Base-by-base conservation (phyloP, 225 moss, liverwort and hornwort genomes). In the Pseudisothecium myosuroides region DNA sequence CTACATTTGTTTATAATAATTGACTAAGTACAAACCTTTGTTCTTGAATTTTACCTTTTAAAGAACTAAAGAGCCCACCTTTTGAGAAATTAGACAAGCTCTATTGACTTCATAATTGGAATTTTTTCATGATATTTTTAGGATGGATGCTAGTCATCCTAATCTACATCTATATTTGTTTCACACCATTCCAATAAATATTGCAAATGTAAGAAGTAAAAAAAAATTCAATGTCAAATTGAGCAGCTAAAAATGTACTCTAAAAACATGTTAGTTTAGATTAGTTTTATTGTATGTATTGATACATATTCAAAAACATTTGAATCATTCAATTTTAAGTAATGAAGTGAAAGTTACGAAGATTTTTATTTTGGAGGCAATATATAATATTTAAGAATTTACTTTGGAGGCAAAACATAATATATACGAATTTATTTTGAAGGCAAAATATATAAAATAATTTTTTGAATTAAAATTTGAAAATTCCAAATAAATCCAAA, bases 21-120 rank as follows among this genome's bases (percentile, higher is more conserved):
- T 49, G 28, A 73, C 10, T 45, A 8, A 7, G 3, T 76, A 76
- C 13, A 50, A 76, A 22, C 22, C 1, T 22, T 76, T 22, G 4
- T 9, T 52, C 9, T 34, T 76, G 4, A 52, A 76, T 1, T 34
- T 34, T 52, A 52, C 22, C 1, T 1, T 4, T 10, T 47, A 47
- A 29, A 74, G 4, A 0, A 47, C 4, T 6, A 17, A 47, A 0
- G 6, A 73, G 2, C 0, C 9, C 0, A 16, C 6, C 11, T 47
- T 73, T 31, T 75, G 31, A 75, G 2, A 49, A 19, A 2, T 49
- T 7, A 1, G 0, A 19, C 0, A 32, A 4, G 19, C 1, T 75
- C 12, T 31, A 4, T 49, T 31, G 19, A 19, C 4, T 29, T 17
- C 6, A 74, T 74, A 6, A 74, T 74, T 29, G 45, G 6, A 68